These are phyloP conservation scores for Groenewaldozyma auringiensis DNA, from an alignment of 1,139 yeast species.

Conservation along the genomic window DNA sequence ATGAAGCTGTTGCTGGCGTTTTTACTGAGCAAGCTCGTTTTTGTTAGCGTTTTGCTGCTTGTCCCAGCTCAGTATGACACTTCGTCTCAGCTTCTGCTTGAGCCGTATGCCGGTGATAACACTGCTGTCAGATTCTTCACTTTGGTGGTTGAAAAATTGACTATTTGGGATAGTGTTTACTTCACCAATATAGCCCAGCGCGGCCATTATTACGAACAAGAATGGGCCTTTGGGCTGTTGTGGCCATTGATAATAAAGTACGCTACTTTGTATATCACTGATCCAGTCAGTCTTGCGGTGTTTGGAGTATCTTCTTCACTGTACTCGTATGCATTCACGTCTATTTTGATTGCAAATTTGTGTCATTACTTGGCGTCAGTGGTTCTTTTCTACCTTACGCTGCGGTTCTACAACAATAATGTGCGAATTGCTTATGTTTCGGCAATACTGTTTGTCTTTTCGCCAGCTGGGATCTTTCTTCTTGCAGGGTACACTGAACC, in stretches of 20 bases:
- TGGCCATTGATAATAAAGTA: slow-evolving; percentile 54
- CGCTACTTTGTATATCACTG: neutral
- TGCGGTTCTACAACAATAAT: slow-evolving; percentile 12
- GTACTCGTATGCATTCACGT: slow-evolving; percentile 39
- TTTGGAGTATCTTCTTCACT: slow-evolving; percentile 23
- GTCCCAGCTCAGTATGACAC: slow-evolving; percentile 46
- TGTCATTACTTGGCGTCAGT: slow-evolving; percentile 47
- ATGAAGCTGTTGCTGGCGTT: slow-evolving; percentile 24
- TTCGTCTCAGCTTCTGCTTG: slow-evolving; percentile 35
- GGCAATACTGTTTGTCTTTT: slow-evolving; percentile 46
- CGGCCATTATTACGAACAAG: slow-evolving; percentile 64
- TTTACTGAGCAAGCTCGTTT: slow-evolving; percentile 31
- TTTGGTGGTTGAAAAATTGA: slow-evolving; percentile 28
- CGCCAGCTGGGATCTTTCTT: slow-evolving; percentile 79
- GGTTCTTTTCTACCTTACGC: slow-evolving; percentile 46
- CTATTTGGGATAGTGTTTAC: slow-evolving; percentile 84
- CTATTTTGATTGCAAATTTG: slow-evolving; percentile 44
- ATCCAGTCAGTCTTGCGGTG: neutral
- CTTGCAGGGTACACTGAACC: slow-evolving; percentile 75
- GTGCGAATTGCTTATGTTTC: slow-evolving; percentile 32
- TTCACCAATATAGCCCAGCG: slow-evolving; percentile 51
- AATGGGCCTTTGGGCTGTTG: slow-evolving; percentile 76
- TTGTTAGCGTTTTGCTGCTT: slow-evolving; percentile 34
- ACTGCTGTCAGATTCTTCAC: slow-evolving; percentile 9
- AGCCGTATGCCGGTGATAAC: slow-evolving; percentile 10